Base-by-base conservation (phyloP, 192 early-diverging fungal species). In the Backusella psychrophila region DNA sequence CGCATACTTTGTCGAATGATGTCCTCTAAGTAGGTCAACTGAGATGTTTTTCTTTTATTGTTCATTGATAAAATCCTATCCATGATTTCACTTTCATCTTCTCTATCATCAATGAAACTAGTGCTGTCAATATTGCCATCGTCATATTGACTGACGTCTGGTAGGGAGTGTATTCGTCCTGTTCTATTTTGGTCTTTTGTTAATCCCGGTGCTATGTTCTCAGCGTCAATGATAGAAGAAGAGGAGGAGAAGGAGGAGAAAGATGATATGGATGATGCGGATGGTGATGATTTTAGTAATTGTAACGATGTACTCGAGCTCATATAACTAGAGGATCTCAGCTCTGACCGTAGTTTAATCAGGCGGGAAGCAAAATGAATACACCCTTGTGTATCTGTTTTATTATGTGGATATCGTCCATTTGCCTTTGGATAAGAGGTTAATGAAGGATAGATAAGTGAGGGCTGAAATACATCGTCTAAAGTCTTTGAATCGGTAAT, bases 81-180 rank as follows among this genome's bases (percentile, higher is more conserved):
- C 56, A 63, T 63, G 3, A 69, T 69, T 69, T 69, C 68, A 41
- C 68, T 69, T 41, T 69, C 68, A 39, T 69, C 68, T n/a, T 38
- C 34, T 19, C 35, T 38, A 34, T 41, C n/a, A 5, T 39, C 4
- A 7, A 23, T 35, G 21, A 41, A 23, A 21, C n/a, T n/a, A 7
- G 46, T n/a, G 46, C 19, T 49, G 46, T 49, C 46, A 6, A 5
- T 21, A 69, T 69, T 11, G 26, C 1, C 8, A 23, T 69, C 9
- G 6, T 21, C 19, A 21, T 34, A 21, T 2, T 39, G 19, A 39
- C 21, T 19, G 19, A 69, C 34, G 4, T 23, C 41, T 0, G 68
- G 38, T 69, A 69, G 26, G 23, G 68, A 69, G 7, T 69, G 6
- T 21, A 36, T n/a, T 41, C 38, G 68, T 4, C n/a, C 21, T 63